Conservation (phyloP, 2,329 filamentous ascomycete genomes). For the Elsinoe fawcettii region DNA sequence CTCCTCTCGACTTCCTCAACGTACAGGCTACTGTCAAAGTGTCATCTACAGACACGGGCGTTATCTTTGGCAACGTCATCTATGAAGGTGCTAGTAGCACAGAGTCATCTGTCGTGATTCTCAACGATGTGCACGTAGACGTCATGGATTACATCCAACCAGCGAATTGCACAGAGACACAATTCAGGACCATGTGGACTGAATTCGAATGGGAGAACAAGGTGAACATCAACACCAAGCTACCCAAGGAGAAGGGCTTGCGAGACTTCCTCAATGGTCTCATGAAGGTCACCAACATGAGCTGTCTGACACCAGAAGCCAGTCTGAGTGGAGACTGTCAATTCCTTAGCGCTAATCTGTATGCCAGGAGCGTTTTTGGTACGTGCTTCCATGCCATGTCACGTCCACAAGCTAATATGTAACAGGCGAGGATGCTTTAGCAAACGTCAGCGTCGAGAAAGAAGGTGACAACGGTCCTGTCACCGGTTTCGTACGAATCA, state of each 20-base stretch:
- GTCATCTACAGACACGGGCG: constrained; percentile 92
- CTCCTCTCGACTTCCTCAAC: constrained; percentile 93
- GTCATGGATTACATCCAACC: constrained; percentile 99
- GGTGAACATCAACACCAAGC: constrained; percentile 98
- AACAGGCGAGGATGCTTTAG: constrained; percentile 90
- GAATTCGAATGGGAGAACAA: constrained; percentile 99
- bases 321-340: constrained; percentile 96
- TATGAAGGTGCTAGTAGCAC: constrained; percentile 90
- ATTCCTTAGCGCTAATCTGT: constrained; percentile 93
- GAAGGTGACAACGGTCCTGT: constrained; percentile 92
- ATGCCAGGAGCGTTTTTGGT: constrained; percentile 97
- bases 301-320: constrained; percentile 89
- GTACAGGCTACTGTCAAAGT: constrained; percentile 99
- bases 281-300: constrained; percentile 99
- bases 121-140: constrained; percentile 96
- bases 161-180: constrained; percentile 90
- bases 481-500: constrained; percentile 94
- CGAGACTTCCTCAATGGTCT: constrained; percentile 87
- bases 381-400: constrained; percentile 41
- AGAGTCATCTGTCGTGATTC: constrained; percentile 92
- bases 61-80: constrained; percentile 97
- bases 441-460: constrained; percentile 96
- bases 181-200: constrained; percentile 99
- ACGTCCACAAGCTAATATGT: constrained; percentile 17
- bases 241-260: constrained; percentile 63